These are phyloP conservation scores for Ogataea henricii DNA, from an alignment of 805 yeast species.

Conservation along the genomic window DNA sequence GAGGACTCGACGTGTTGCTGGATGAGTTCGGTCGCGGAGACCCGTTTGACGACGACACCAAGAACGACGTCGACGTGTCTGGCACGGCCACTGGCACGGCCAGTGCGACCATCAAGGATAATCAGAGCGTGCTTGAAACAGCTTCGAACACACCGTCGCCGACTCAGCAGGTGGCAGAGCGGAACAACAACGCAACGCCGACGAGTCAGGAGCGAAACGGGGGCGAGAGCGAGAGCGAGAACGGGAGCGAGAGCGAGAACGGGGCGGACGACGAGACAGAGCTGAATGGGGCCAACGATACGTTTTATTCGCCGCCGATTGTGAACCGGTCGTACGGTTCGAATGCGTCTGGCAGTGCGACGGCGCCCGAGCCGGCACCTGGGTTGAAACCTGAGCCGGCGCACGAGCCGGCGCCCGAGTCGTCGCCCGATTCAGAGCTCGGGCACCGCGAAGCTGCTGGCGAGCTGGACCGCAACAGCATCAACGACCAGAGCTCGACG, in stretches of 20 bases:
- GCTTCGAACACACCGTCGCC: not conserved
- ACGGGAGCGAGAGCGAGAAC: not conserved
- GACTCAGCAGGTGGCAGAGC: not conserved
- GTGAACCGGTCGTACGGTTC: conserved; percentile 17
- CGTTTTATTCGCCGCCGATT: conserved; percentile 26
- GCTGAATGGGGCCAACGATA: conserved; percentile 19
- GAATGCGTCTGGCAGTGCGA: too few species aligned
- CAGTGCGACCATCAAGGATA: not conserved
- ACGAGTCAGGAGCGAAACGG: not conserved
- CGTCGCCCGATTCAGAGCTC: too few species aligned
- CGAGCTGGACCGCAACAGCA: conserved; percentile 1
- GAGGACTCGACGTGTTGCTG: conserved; percentile 66
- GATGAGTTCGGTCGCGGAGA: conserved; percentile 13
- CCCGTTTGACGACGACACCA: conserved; percentile 10
- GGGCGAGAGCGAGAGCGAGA: not conserved
- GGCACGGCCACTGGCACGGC: not conserved
- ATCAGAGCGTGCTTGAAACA: not conserved
- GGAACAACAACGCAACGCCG: not conserved
- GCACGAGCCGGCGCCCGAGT: too few species aligned
- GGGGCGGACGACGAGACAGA: conserved; percentile 14
- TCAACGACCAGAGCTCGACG: conserved; percentile 20
- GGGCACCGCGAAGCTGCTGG: conserved; percentile 2
- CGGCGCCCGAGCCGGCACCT: too few species aligned
- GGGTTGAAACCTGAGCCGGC: too few species aligned
- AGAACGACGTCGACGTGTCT: not conserved